Evolutionary conservation across 441 rosid species (phyloP), one percentile per base, ranked within the genome.

Genomic region (Populus hybrid): DNA sequence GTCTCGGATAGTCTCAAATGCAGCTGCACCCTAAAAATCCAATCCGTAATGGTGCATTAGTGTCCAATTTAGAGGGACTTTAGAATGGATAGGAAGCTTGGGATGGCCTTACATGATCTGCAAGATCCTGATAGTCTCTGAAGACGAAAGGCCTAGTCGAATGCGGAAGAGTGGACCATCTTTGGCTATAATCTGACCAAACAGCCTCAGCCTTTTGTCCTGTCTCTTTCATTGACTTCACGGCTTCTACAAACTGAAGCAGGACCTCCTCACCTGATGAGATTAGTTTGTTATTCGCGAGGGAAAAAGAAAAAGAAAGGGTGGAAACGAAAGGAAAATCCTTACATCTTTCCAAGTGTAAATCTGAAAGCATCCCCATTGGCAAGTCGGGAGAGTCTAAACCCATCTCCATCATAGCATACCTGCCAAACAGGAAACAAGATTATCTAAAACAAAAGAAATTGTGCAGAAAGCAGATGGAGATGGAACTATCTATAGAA

Each of bases 101-200:
- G 21, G 16, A 7, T 36, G 5, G 57, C 35, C 35, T 69, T 77
- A 93, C 98, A 78, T 93, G 85, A 79, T 95, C 97, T 3, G 94
- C 97, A 14, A 95, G 89, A 67, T 92, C 94, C 50, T 91, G 86
- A 42, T 82, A 78, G 75, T 95, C 91, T n/a, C 86, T 85, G 46
- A 92, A 81, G 73, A 92, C 82, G 86, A 88, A 87, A 0, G 95
- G 95, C 77, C 97, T 83, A 3, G 92, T 86, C 10, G 90, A 87
- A 40, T 87, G 97, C 92, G 89, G 68, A 71, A 92, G 84, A 68
- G 87, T 86, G 64, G 89, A 92, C 97, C 97, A 93, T 78, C 90
- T 85, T 53, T 90, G 88, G 84, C 98, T 90, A 4, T 87, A 92
- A 67, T 95, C 97, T 6, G 91, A 89, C 95, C 94, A 92, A 68